A percentile compares a stretch with the other conserved stretches of the same genome.
Evolutionary conservation across 1,284 basidiomycete genomes (phyloP).

Genomic region (Inonotus hispidus): DNA sequence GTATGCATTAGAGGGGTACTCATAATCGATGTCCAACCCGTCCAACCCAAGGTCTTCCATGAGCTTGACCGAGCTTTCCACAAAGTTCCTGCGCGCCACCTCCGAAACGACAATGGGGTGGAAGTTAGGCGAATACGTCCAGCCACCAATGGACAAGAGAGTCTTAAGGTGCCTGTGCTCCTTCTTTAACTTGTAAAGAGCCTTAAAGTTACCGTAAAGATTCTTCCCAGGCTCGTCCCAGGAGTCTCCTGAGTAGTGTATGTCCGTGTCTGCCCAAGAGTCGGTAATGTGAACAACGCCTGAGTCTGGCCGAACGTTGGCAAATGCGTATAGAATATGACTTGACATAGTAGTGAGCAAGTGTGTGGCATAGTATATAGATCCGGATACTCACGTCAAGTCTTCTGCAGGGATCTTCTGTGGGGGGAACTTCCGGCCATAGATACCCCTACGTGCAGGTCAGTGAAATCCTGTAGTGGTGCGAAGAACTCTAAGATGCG

Average conservation of each 20-base stretch:
- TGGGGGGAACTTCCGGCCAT: constrained; percentile 84
- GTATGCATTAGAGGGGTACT: constrained; percentile 69
- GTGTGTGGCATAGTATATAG: constrained; percentile 1
- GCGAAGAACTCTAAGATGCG: constrained; percentile 7
- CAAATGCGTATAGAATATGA: constrained; percentile 86
- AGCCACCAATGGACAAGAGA: constrained; percentile 85
- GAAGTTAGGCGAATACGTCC: constrained; percentile 81
- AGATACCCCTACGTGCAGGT: constrained; percentile 75
- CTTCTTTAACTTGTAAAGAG: constrained; percentile 87
- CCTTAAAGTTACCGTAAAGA: constrained; percentile 93
- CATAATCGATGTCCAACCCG: constrained; percentile 79
- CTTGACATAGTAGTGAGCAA: constrained; percentile 31
- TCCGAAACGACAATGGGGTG: constrained; percentile 70
- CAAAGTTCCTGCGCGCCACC: constrained; percentile 66
- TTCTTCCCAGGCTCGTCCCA: constrained; percentile 86
- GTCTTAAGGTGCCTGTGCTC: constrained; percentile 81
- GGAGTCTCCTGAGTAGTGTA: constrained; percentile 75
- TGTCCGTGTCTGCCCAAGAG: constrained; percentile 90
- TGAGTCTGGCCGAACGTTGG: constrained; percentile 74
- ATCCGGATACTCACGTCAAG: constrained; percentile 64
- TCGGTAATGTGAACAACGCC: constrained; percentile 89
- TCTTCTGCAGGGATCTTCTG: constrained; percentile 74
- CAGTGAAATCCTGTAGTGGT: not conserved
- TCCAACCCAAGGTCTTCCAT: constrained; percentile 79
- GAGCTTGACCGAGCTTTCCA: constrained; percentile 69